Base-by-base conservation (phyloP, 1,284 basidiomycete species). In the Marasmius oreades region DNA sequence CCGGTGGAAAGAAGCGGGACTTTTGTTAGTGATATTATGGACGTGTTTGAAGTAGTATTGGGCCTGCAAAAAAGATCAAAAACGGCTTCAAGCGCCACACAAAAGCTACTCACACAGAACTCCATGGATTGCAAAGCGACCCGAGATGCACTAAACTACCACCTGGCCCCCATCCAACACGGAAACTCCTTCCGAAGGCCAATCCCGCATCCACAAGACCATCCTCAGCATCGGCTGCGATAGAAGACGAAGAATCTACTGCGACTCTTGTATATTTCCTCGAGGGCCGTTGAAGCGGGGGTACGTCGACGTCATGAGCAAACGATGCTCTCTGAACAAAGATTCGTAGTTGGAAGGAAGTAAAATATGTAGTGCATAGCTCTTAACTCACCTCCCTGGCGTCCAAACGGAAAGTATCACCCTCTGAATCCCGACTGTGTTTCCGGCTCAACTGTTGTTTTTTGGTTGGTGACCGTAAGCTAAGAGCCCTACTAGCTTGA, bases 111-210 rank as follows among this genome's bases (percentile, higher is more conserved):
- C 67, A 86, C 83, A 71, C 63, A 57, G 73, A 70, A 56, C 73
- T 72, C 5, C 63, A 71, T 7, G 85, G 83, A 1, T 79, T 78
- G 67, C 86, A 88, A 45, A 95, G 70, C 56, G 78, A 77, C 23
- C 92, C 93, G 20, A 90, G 72, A 72, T 95, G 90, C 24, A 88
- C 86, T 16, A 97, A 69, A 46, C 76, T 78, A 1, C 92, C 93
- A 47, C 84, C 81, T 0, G 92, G 89, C 14, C 95, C 93, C 93
- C 94, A 98, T 2, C 92, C 88, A 5, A 90, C 92, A 51, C 95
- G 82, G 72, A 95, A 98, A 22, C 92, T 93, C 26, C 94, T 83
- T 16, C 94, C 95, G 55, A 95, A 76, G 4, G 90, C 80, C 44
- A 98, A 74, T 1, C 93, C 94, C 7, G 92, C 87, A 72, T 98